Conservation (phyloP, 140 eudicot genomes). For the Senecio squalidus region DNA sequence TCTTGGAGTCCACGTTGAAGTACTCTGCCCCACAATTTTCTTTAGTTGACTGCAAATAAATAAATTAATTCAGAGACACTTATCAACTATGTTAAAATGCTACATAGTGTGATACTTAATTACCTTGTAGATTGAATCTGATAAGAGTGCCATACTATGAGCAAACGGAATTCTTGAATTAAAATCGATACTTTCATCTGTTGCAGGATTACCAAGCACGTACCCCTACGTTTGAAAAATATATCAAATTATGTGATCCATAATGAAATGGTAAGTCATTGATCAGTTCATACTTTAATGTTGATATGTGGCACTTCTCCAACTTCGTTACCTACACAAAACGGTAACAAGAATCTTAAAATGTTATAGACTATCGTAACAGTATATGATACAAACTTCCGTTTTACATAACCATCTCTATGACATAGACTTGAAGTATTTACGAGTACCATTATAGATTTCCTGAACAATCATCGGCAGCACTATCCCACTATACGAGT, state of each 20-base stretch:
- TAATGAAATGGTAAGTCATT: slow-evolving; percentile 3
- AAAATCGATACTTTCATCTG: slow-evolving; percentile 21
- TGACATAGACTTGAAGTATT: background rate
- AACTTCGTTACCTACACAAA: slow-evolving; percentile 18
- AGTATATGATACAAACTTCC: background rate
- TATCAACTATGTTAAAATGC: background rate
- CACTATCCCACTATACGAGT: slow-evolving; percentile 40
- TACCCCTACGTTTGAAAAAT: slow-evolving; percentile 35
- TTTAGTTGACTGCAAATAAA: slow-evolving; percentile 19
- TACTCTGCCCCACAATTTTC: slow-evolving; percentile 25
- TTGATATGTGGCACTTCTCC: slow-evolving; percentile 20
- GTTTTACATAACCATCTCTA: background rate
- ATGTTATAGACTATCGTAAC: background rate
- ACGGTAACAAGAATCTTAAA: background rate
- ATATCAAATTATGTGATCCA: background rate
- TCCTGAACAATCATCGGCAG: slow-evolving; percentile 33
- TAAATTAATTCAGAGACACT: background rate
- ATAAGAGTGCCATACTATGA: slow-evolving; percentile 48
- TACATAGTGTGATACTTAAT: background rate
- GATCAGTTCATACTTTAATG: slow-evolving; percentile 14
- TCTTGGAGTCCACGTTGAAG: slow-evolving; percentile 19
- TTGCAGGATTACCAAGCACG: slow-evolving; percentile 38
- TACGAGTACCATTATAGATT: slow-evolving; percentile 30
- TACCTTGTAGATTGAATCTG: slow-evolving; percentile 46
- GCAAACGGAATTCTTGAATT: slow-evolving; percentile 37